Evolutionary conservation across 1,284 basidiomycete genomes (phyloP).

Genomic region (Boletellus deceptivus): DNA sequence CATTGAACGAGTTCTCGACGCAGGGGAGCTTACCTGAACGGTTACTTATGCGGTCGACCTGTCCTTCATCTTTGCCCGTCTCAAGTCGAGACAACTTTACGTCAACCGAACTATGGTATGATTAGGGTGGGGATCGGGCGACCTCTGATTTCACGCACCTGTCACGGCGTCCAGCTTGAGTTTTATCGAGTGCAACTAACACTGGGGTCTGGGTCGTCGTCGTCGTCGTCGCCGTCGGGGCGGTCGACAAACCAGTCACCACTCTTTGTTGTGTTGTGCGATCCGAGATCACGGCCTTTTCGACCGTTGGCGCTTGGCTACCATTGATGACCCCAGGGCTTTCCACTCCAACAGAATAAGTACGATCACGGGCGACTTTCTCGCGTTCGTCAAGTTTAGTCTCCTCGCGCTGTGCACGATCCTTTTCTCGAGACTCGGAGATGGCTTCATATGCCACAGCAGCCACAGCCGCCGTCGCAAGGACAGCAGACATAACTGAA

Average conservation of each 20-base stretch:
- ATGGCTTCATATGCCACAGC: conserved; percentile 12
- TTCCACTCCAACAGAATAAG: background rate
- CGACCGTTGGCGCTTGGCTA: background rate
- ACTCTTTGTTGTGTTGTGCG: background rate
- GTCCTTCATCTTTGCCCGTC: background rate
- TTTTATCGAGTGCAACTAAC: background rate
- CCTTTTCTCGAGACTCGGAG: conserved; percentile 6
- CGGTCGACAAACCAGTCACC: background rate
- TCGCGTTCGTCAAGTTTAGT: background rate
- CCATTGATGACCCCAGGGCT: background rate
- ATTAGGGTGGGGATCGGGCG: background rate
- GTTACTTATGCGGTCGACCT: background rate
- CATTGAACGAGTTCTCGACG: background rate
- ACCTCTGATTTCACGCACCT: background rate
- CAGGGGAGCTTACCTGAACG: background rate
- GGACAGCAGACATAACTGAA: conserved; percentile 8
- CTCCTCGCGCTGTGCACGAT: background rate
- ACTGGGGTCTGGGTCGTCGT: background rate
- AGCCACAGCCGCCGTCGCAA: conserved; percentile 13
- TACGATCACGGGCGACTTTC: background rate
- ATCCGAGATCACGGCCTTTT: background rate
- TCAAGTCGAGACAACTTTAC: background rate
- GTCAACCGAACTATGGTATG: background rate
- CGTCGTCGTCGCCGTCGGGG: background rate
- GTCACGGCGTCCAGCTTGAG: background rate